Percentiles rank a stretch among this genome's conserved stretches.
Conservation (phyloP, 352 stramenopile genomes). For the Phytophthora pluvialis region DNA sequence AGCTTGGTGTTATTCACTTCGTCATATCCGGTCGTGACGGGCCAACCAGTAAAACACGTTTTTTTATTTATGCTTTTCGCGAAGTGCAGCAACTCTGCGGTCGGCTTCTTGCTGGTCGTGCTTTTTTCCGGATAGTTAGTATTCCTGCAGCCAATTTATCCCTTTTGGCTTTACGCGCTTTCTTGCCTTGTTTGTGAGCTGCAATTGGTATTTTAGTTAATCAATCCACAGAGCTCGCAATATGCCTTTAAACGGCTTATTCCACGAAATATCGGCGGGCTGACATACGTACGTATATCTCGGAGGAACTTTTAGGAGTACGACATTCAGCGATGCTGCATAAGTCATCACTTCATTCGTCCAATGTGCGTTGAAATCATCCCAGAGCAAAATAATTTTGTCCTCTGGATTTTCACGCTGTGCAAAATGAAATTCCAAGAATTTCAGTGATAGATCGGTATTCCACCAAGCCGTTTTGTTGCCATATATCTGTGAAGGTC, state of each 20-base stretch:
- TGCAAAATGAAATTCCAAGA: conserved; percentile 9
- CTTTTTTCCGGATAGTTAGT: neutral
- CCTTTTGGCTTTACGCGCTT: neutral
- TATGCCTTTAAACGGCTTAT: too few relatives aligned
- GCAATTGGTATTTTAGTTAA: too few relatives aligned
- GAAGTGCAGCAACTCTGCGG: conserved; percentile 1
- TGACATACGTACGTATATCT: too few relatives aligned
- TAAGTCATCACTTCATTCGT: neutral
- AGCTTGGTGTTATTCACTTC: conserved; percentile 17
- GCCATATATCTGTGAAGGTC: too few relatives aligned
- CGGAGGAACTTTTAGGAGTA: too few relatives aligned
- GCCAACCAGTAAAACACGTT: conserved; percentile 2
- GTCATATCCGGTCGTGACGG: conserved; percentile 5
- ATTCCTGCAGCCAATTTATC: conserved; percentile 16
- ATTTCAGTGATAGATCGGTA: neutral
- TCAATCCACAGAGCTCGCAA: too few relatives aligned
- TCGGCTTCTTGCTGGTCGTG: conserved; percentile 1
- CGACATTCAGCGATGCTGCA: neutral
- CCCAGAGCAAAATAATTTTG: conserved; percentile 4
- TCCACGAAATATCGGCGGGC: neutral
- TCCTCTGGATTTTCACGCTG: conserved; percentile 1
- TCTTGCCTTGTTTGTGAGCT: too few relatives aligned
- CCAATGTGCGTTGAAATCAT: conserved; percentile 5
- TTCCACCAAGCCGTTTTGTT: too few relatives aligned
- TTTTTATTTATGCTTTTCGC: conserved; percentile 7